Base-by-base conservation (phyloP, 306 rosid species). In the Dryas alaskensis region DNA sequence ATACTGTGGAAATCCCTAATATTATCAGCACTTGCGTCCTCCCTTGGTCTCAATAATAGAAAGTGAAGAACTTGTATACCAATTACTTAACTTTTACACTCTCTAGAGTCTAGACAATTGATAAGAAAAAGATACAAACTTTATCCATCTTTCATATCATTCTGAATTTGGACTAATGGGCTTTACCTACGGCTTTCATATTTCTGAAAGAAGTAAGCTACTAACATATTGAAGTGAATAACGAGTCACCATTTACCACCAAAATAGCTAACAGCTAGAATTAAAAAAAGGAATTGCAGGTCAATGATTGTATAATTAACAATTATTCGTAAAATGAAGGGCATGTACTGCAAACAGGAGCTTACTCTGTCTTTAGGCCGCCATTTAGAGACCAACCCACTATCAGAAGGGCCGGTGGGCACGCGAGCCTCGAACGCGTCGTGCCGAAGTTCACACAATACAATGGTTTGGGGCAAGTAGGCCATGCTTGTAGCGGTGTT, bases 351-450 rank as follows among this genome's bases (percentile, higher is more conserved):
- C 42, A 65, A 60, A 49, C 2, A 31, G 37, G 10, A 54, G 46
- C 89, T 88, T 79, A 95, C 99, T 78, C 96, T 78, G 51, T 92
- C 98, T 84, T 92, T 92, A 13, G 96, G 98, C 74, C 97, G 81
- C 98, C 99, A 95, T 82, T 92, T 95, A 2, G 98, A 95, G 65
- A 95, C 96, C 77, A 90, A 70, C 2, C 99, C 99, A 44, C 89
- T 85, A 22, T 88, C 93, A 3, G 96, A 87, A 2, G 98, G 97
- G 7, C 99, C 97, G 0, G 81, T 70, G 16, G 92, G 89, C 62
- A 85, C 72, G 22, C 85, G 78, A 13, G 84, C 90, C 86, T 95
- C 98, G 50, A 95, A 92, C 0, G 96, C 91, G 40, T 95, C 97
- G 8, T 95, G 97, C n/a, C 97, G 86, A 63, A 84, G 92, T 73